Percentiles rank a stretch among this genome's conserved stretches.
These are phyloP conservation scores for Populus hybrid DNA, from an alignment of 441 rosid species.

Conservation along the genomic window DNA sequence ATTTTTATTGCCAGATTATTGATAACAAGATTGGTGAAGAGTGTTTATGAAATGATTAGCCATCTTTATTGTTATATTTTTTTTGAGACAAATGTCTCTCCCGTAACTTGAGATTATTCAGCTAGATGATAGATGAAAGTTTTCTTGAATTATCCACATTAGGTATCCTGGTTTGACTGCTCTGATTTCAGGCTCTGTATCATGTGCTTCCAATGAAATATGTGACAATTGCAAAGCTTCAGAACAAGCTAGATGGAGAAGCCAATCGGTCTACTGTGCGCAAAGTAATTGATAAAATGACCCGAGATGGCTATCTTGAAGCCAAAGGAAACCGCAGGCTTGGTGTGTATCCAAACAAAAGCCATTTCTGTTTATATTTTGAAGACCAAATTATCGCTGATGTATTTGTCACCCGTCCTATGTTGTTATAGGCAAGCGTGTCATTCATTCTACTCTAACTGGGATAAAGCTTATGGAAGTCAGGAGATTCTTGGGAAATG, in stretches of 20 bases:
- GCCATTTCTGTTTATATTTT: conserved; percentile 10
- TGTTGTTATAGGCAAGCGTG: conserved; percentile 68
- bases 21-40: not conserved
- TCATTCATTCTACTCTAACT: conserved; percentile 58
- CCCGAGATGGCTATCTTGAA: conserved; percentile 70
- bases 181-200: conserved; percentile 58
- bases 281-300: conserved; percentile 71
- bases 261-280: conserved; percentile 63
- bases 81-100: not conserved
- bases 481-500: conserved; percentile 49
- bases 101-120: not conserved
- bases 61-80: not conserved
- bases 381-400: not conserved
- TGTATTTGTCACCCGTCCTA: not conserved
- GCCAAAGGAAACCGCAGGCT: conserved; percentile 75
- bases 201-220: conserved; percentile 82
- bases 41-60: not conserved
- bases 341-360: conserved; percentile 40
- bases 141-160: not conserved
- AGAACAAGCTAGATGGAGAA: conserved; percentile 65
- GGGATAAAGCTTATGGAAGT: conserved; percentile 74
- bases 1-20: not conserved
- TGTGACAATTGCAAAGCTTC: conserved; percentile 69
- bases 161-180: conserved; percentile 17
- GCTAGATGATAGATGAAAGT: not conserved